Conservation (phyloP, 257 asterid genomes). For the Oldenlandia corymbosa region DNA sequence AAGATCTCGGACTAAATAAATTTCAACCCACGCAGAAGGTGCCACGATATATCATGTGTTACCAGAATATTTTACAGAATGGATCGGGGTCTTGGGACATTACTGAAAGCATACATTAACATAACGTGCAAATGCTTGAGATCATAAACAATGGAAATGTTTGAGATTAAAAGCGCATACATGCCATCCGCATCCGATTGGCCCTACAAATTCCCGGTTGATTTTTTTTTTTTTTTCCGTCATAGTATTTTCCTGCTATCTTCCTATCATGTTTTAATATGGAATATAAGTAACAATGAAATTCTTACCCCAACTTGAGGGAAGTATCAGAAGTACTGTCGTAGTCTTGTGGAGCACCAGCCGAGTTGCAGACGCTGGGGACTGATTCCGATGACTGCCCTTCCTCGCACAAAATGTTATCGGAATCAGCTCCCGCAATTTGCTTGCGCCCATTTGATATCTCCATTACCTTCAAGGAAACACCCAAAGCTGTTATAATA, state of each 20-base stretch:
- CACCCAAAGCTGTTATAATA: not conserved
- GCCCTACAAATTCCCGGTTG: no score
- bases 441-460: conserved; percentile 28
- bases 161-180: no score
- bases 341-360: conserved; percentile 50
- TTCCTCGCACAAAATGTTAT: conserved; percentile 44
- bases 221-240: no score
- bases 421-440: conserved; percentile 32
- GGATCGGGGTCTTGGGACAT: no score
- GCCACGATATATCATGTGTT: not conserved
- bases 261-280: not conserved
- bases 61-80: not conserved
- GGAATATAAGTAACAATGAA: not conserved
- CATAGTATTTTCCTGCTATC: not conserved
- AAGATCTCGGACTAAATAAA: conserved; percentile 3
- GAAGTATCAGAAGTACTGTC: conserved; percentile 57
- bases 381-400: conserved; percentile 75
- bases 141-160: not conserved
- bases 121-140: not conserved
- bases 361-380: conserved; percentile 40
- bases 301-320: conserved; percentile 71
- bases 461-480: conserved; percentile 40
- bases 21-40: not conserved
- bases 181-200: no score
- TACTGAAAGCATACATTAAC: no score